Conservation (phyloP, 2,329 filamentous ascomycete genomes). For the Pyricularia sp. region DNA sequence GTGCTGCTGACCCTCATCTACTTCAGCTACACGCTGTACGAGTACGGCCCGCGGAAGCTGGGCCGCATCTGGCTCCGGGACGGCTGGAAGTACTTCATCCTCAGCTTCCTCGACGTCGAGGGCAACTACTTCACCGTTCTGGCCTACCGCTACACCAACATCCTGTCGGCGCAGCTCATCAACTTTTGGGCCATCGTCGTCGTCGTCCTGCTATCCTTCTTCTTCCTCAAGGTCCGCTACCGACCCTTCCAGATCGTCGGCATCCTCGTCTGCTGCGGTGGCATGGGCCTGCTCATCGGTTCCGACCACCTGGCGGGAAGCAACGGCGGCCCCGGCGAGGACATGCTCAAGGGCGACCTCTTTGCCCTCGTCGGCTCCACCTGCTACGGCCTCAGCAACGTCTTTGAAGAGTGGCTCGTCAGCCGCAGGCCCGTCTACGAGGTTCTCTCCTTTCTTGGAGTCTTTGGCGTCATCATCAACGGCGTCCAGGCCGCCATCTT, state of each 20-base stretch:
- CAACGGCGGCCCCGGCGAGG: slow-evolving; percentile 57
- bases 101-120: slow-evolving; percentile 88
- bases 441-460: slow-evolving; percentile 81
- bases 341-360: slow-evolving; percentile 82
- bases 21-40: slow-evolving; percentile 67
- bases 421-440: slow-evolving; percentile 82
- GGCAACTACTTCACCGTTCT: slow-evolving; percentile 98
- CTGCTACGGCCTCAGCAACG: slow-evolving; percentile 85
- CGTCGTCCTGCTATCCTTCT: slow-evolving; percentile 77
- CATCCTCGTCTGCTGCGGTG: slow-evolving; percentile 84
- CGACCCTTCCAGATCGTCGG: slow-evolving; percentile 75
- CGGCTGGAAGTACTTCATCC: slow-evolving; percentile 90
- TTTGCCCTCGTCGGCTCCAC: slow-evolving; percentile 85
- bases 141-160: slow-evolving; percentile 86
- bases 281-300: slow-evolving; percentile 77
- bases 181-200: slow-evolving; percentile 98
- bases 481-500: slow-evolving; percentile 87
- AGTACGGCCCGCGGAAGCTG: slow-evolving; percentile 69
- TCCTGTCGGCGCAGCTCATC: slow-evolving; percentile 87
- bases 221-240: slow-evolving; percentile 81
- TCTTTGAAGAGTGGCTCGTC: slow-evolving; percentile 91
- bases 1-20: slow-evolving; percentile 75
- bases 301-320: slow-evolving; percentile 76
- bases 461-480: slow-evolving; percentile 87
- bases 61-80: slow-evolving; percentile 52